Conservation (phyloP, 306 rosid genomes). For the Echinosophora koreensis region DNA sequence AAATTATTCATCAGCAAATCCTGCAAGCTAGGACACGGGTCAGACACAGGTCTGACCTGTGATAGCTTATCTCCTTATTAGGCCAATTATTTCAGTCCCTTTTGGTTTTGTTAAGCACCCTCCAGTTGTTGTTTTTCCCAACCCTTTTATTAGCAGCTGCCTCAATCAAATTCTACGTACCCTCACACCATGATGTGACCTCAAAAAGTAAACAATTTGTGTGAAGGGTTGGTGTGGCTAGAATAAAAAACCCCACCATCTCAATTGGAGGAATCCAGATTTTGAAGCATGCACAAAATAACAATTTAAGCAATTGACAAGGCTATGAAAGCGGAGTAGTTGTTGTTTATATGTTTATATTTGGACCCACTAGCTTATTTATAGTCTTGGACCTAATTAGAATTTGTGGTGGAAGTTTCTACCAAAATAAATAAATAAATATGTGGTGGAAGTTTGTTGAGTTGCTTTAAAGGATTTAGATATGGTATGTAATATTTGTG, state of each 20-base stretch:
- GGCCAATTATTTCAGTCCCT: not conserved
- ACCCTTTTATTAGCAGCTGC: not conserved
- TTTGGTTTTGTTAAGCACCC: not conserved
- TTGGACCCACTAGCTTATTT: not conserved
- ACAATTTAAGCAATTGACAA: not conserved
- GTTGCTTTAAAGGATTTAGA: not conserved
- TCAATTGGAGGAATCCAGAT: not conserved
- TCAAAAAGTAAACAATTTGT: not conserved
- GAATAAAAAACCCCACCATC: not conserved
- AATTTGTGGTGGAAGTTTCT: not conserved
- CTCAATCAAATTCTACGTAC: not conserved
- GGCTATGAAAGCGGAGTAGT: not conserved
- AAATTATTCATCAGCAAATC: not conserved
- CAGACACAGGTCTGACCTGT: too few species aligned
- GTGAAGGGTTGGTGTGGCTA: too few species aligned
- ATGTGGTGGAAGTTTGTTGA: not conserved
- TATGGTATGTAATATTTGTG: not conserved
- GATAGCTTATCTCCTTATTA: not conserved
- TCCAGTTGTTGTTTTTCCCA: not conserved
- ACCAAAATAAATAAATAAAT: not conserved
- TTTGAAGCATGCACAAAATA: not conserved
- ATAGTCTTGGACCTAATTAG: not conserved
- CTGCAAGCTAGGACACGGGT: not conserved
- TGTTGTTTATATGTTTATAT: not conserved
- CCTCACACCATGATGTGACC: conserved; percentile 3